Percentiles rank a stretch among this genome's conserved stretches.
Conservation (phyloP, 2,329 filamentous ascomycete genomes). For the Fusarium sacchari region DNA sequence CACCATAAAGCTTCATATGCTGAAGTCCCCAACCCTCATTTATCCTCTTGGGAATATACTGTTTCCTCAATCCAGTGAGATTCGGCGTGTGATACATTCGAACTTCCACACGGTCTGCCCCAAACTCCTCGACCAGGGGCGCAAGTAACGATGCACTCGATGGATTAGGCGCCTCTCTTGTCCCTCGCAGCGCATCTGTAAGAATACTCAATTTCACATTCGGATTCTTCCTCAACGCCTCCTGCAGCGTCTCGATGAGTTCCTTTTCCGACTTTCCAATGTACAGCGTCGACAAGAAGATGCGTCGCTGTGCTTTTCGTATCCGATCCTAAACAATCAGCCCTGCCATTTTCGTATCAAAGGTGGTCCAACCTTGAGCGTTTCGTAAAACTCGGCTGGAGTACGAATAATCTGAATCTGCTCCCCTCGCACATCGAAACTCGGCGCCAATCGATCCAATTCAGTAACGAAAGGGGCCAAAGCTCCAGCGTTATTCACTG, state of each 20-base stretch:
- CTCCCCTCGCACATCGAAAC: conserved; percentile 84
- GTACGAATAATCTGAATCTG: conserved; percentile 82
- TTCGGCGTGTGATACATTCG: conserved; percentile 99
- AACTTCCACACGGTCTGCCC: conserved; percentile 84
- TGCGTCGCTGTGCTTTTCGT: conserved; percentile 76
- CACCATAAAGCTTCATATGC: conserved; percentile 98
- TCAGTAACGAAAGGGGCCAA: conserved; percentile 71
- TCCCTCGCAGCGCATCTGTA: conserved; percentile 90
- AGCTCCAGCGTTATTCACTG: conserved; percentile 48
- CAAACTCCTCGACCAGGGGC: conserved; percentile 86
- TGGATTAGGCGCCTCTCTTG: conserved; percentile 84
- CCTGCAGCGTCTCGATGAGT: conserved; percentile 80
- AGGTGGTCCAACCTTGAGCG: conserved; percentile 74
- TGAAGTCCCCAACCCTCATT: conserved; percentile 99
- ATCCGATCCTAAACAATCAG: conserved; percentile 74
- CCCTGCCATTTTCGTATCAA: not conserved
- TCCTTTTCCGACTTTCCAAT: conserved; percentile 94
- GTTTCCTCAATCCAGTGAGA: conserved; percentile 85
- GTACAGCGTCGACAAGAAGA: conserved; percentile 96
- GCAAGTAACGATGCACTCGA: conserved; percentile 90
- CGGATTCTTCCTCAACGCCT: conserved; percentile 78
- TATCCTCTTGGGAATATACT: conserved; percentile 84
- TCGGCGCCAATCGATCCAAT: conserved; percentile 88
- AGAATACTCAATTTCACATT: conserved; percentile 85
- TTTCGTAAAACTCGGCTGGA: conserved; percentile 90